A percentile compares a stretch with the other conserved stretches of the same genome.
Conservation (phyloP, 805 yeast genomes). For the Saccharomycopsis sp. region DNA sequence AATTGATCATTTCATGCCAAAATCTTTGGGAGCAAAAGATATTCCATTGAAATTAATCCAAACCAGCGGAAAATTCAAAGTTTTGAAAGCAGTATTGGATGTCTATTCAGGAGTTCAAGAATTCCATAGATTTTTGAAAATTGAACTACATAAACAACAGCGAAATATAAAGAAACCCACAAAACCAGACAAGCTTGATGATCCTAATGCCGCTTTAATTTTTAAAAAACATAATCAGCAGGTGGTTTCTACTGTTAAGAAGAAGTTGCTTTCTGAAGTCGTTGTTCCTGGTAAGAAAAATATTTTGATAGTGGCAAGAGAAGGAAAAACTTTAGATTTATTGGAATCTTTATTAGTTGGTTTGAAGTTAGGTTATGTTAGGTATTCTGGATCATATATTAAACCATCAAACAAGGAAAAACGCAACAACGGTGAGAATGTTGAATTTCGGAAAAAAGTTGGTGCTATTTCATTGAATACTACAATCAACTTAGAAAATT, state of each 20-base stretch:
- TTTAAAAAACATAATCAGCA: slow-evolving; percentile 12
- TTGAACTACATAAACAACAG: slow-evolving; percentile 2
- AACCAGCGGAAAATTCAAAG: slow-evolving; percentile 77
- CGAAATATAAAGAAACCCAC: background rate
- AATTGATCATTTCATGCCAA: slow-evolving; percentile 80
- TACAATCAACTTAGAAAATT: slow-evolving; percentile 9
- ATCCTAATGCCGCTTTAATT: background rate
- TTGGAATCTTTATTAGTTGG: slow-evolving; percentile 64
- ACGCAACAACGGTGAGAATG: background rate
- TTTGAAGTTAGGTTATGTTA: slow-evolving; percentile 40
- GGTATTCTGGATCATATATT: slow-evolving; percentile 54
- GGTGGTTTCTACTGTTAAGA: slow-evolving; percentile 7
- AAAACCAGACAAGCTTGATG: background rate
- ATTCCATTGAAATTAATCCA: slow-evolving; percentile 60
- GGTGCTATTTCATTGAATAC: slow-evolving; percentile 9
- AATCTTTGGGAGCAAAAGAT: slow-evolving; percentile 59
- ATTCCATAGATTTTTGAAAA: slow-evolving; percentile 20
- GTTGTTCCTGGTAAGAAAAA: slow-evolving; percentile 27
- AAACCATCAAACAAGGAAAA: slow-evolving; percentile 28
- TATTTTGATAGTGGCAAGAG: slow-evolving; percentile 60
- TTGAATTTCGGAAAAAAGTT: slow-evolving; percentile 3
- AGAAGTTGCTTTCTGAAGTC: slow-evolving; percentile 2
- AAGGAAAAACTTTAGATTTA: slow-evolving; percentile 61
- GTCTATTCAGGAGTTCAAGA: slow-evolving; percentile 31
- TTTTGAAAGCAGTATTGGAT: slow-evolving; percentile 51